Base-by-base conservation (phyloP, 108 stramenopile species). In the Halocafeteria seosinensis region DNA sequence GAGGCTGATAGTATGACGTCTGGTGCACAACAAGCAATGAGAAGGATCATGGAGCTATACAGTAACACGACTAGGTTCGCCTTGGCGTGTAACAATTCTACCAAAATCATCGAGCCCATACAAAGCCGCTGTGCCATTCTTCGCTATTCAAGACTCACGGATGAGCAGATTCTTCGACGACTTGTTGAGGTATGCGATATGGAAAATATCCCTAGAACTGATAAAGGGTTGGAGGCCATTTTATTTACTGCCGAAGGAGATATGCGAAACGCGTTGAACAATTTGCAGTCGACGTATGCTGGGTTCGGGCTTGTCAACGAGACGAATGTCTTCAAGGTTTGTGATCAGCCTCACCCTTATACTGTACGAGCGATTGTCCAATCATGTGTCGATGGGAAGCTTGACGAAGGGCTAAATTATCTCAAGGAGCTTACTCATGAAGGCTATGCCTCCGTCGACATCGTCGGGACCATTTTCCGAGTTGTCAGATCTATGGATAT, bases 181-280 rank as follows among this genome's bases (percentile, higher is more conserved):
- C 76, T 99, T 1, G 64, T 84, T 35, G 66, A 87, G 61, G 90
- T 99, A 13, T 90, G 88, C 65, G 75, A 85, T 50, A 67, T 76
- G 12, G 97, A 99, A 71, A 50, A 83, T 24, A 83, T 95, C 25
- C 70, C 78, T 32, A 87, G 85, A 63, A 79, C 85, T 1, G 67
- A 81, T 23, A 83, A 83, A 59, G 96, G 93, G 12, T 69, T 98
- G 58, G 94, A 92, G 61, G 96, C 96, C 3, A 85, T 98, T 63
- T 78, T 99, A 64, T 95, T 96, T 73, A 94, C 93, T 2, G 94
- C 94, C 47, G 94, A 99, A 78, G 97, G 97, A 23, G 97, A 99
- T 71, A 93, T 99, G 93, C 83, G 97, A 21, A 87, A 98, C 70
- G 94, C 97, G 1, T 76, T 95, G 55, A 95, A 98, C 76, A 92